phyloP scores from a whole-genome alignment of 2,329 filamentous ascomycete genomes.

The Trichophyton rubrum region DNA sequence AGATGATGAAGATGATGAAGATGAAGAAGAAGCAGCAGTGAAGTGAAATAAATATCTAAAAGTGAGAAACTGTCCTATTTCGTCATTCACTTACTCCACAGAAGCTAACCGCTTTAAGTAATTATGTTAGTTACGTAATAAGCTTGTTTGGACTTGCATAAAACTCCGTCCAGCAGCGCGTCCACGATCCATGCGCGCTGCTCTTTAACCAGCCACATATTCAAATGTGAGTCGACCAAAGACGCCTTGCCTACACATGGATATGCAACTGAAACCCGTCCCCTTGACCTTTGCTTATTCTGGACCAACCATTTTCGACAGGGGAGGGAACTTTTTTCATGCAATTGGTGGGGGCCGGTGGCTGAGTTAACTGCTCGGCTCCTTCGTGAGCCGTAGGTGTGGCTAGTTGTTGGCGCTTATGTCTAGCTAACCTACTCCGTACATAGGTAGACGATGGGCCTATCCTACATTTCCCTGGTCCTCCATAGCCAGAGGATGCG shows the following conservation, averaged over 20 bases:
- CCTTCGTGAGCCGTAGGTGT: not conserved
- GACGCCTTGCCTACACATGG: not conserved
- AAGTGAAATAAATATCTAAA: not conserved
- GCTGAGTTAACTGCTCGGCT: not conserved
- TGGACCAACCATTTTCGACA: not conserved
- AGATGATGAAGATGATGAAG: no score
- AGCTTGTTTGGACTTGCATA: not conserved
- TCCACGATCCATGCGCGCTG: not conserved
- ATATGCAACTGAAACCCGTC: not conserved
- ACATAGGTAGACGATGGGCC: not conserved
- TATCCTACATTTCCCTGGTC: not conserved
- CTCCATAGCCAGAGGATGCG: not conserved
- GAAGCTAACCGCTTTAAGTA: not conserved
- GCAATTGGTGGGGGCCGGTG: not conserved
- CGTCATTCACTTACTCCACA: not conserved
- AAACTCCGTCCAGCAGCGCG: not conserved
- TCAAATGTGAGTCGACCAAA: not conserved
- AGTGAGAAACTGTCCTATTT: not conserved
- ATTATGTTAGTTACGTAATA: not conserved
- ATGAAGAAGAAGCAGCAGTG: not conserved
- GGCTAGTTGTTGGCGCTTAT: not conserved
- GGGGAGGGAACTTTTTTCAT: not conserved
- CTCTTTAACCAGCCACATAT: no score
- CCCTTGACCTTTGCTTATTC: not conserved
- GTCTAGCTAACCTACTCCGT: not conserved